Evolutionary conservation across 805 yeast genomes (phyloP), one percentile per base, ranked within the genome.

Genomic region (Lipomyces chichibuensis): DNA sequence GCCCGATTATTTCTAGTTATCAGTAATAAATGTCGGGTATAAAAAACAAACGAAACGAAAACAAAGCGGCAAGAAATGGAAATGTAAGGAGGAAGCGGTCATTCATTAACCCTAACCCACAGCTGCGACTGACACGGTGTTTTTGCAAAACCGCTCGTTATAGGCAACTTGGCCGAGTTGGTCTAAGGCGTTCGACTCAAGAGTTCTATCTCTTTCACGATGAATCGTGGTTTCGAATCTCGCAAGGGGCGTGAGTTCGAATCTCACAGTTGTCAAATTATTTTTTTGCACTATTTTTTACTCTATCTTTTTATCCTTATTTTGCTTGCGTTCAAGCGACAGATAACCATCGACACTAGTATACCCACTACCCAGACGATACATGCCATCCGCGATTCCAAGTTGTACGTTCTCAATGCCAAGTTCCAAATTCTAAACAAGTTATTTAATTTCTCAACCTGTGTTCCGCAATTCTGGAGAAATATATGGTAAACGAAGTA

Each of bases 401-500:
- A 37, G 13, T 37, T 37, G 17, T 37, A 13, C 39, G 7, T 29
- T 29, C 1, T 29, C 32, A 29, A 29, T 29, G 7, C 32, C 32
- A 29, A 29, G 7, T 5, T 4, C 32, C 6, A 29, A 29, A 29
- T 2, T 25, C 3, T 25, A 33, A 33, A 33, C 4, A 6, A 33
- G 11, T 35, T 9, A 35, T 7, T 35, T 8, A 27, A 7, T 39
- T 6, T 32, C 64, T 64, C 53, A 65, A 14, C 65, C 73, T 25
- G 73, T 70, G 60, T 66, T 65, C 53, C 73, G 63, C 52, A 64
- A 55, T 49, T 60, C 65, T 43, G 73, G 73, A 27, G 65, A 65
- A 52, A 63, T 53, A 53, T 70, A 70, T 29, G 69, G 69, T 55
- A 70, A 58, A 37, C 52, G 39, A 6, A 65, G 51, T 14, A 61